Evolutionary conservation across 2,329 filamentous ascomycete species (phyloP).

Genomic region (Calonectria multiphialidica): DNA sequence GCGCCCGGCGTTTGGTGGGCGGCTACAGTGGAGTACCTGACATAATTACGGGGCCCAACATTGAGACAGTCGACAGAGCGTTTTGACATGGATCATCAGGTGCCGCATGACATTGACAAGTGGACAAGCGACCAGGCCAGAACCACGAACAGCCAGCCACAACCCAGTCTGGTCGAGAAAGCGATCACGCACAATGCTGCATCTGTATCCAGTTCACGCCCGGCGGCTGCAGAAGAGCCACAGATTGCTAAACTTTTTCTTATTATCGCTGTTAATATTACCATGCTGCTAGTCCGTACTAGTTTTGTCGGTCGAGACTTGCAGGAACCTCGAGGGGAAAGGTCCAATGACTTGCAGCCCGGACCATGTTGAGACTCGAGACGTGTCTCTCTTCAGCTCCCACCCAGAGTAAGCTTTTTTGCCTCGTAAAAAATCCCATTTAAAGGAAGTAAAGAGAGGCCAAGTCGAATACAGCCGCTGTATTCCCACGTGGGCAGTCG

Average conservation of each 20-base stretch:
- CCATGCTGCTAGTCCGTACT: neutral
- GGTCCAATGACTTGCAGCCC: neutral
- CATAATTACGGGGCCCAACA: slow-evolving; percentile 22
- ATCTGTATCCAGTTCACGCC: neutral
- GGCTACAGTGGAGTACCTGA: slow-evolving; percentile 6
- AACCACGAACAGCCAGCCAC: slow-evolving; percentile 8
- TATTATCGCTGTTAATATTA: neutral
- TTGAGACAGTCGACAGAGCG: slow-evolving; percentile 15
- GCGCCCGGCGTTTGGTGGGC: slow-evolving; percentile 12
- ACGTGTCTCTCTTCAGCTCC: neutral
- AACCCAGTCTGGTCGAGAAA: slow-evolving; percentile 4
- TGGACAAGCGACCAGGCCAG: slow-evolving; percentile 15
- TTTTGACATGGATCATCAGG: slow-evolving; percentile 17
- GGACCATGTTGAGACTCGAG: neutral
- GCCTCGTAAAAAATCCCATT: neutral
- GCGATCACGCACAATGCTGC: slow-evolving; percentile 8
- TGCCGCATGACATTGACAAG: slow-evolving; percentile 22
- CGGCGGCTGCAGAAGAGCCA: neutral
- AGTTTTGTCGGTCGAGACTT: neutral
- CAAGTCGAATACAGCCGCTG: neutral
- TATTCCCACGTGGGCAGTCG: slow-evolving; percentile 11
- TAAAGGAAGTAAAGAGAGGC: neutral
- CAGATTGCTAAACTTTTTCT: neutral
- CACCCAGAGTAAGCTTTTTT: neutral
- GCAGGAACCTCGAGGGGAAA: neutral